phyloP scores from a whole-genome alignment of 1,139 yeast species.

The Arxiozyma heterogenica region DNA sequence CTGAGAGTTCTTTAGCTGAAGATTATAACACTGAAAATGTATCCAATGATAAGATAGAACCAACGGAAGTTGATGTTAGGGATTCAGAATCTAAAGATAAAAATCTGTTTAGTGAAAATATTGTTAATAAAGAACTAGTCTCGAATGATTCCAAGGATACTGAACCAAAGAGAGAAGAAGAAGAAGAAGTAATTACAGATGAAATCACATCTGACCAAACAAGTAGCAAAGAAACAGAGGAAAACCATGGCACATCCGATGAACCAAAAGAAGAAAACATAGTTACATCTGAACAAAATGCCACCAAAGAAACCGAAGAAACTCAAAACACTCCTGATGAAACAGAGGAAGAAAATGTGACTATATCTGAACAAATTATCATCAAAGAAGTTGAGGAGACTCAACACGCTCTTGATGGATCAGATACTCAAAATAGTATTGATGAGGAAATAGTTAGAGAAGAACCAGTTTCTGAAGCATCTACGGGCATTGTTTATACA shows the following conservation, averaged over 20 bases:
- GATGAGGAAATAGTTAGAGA: conserved; percentile 1
- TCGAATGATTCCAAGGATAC: conserved; percentile 3
- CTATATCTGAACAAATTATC: no score
- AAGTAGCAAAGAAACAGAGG: conserved; percentile 1
- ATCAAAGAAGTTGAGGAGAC: no score
- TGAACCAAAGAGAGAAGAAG: conserved; percentile 3
- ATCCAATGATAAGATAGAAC: not conserved
- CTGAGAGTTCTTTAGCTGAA: conserved; percentile 3
- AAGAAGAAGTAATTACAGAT: conserved; percentile 1
- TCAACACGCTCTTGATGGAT: conserved; percentile 7
- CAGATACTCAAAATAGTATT: conserved; percentile 1
- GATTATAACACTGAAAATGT: conserved; percentile 6
- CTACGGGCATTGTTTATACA: not conserved
- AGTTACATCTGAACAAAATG: not conserved
- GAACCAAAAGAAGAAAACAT: not conserved
- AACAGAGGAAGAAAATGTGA: not conserved
- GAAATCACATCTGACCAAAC: conserved; percentile 1
- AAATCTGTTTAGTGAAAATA: not conserved
- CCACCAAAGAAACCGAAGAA: not conserved
- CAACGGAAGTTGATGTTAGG: conserved; percentile 4
- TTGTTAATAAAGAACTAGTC: not conserved
- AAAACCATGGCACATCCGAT: not conserved
- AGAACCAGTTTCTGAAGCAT: conserved; percentile 1
- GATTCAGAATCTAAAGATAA: not conserved
- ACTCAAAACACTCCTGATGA: conserved; percentile 6